Base-by-base conservation (phyloP, 768 basidiomycete species). In the Crepidotus variabilis region DNA sequence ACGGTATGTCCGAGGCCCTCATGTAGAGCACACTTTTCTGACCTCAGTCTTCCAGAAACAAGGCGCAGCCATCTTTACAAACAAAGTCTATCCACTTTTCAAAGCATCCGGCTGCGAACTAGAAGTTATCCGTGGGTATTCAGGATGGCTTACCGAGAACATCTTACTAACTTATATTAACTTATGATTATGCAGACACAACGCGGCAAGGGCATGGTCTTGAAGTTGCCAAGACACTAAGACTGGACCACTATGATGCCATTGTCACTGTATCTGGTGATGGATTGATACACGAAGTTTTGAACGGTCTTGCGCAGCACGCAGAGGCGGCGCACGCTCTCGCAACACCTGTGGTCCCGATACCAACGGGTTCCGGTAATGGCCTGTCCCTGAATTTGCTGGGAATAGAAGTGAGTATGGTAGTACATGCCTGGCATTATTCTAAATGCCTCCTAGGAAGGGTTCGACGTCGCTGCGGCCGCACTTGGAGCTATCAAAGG, bases 301-400 rank as follows among this genome's bases (percentile, higher is more conserved):
- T 93, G 66, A 95, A 95, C 64, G 93, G 92, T 2, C 83, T 94
- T 55, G 84, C 88, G 2, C 73, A 84, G 52, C 87, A 89, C 56
- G 69, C 73, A 24, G 74, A 85, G 35, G 82, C 87, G 1, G 67
- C 72, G 34, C 76, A 74, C 48, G 92, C 88, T 0, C 80, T 94
- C 55, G 67, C 65, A 47, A 83, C 84, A 28, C 90, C 93, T 1
- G 71, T 95, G 22, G 84, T 85, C 0, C 90, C 87, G 2, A 83
- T 94, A 64, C 90, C 93, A 5, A 85, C 87, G 16, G 92, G 92
- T 2, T 90, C 90, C 11, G 92, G 87, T 4, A 94, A 94, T 60
- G 92, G 83, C 2, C 71, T 87, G 21, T 79, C 86, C 22, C 67
- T 94, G 22, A 92, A 92, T 63, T 68, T 94, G 16, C 69, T 92